A percentile compares a stretch with the other conserved stretches of the same genome.
Evolutionary conservation across 2,329 filamentous ascomycete genomes (phyloP).

Genomic region (Beauveria varroae): DNA sequence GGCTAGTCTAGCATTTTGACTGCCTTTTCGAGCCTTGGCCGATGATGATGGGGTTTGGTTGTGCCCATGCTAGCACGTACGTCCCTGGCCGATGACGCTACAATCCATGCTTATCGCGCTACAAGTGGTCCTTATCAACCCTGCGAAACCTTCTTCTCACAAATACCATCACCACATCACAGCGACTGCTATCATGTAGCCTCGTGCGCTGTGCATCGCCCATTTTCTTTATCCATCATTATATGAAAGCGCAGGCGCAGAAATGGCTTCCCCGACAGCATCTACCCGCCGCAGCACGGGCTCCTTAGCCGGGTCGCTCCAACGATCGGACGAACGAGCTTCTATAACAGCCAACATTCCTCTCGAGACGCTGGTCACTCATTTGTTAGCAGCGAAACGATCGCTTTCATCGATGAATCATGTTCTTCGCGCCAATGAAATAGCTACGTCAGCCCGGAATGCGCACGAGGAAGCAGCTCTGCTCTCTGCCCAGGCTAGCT

Average conservation of each 20-base stretch:
- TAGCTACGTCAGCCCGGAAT: constrained; percentile 67
- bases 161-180: neutral
- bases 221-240: neutral
- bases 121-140: constrained; percentile 1
- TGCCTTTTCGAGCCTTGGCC: neutral
- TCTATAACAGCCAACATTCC: constrained; percentile 19
- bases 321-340: constrained; percentile 15
- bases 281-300: constrained; percentile 29
- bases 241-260: constrained; percentile 4
- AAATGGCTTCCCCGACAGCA: constrained; percentile 29
- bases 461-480: constrained; percentile 74
- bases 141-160: neutral
- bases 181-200: constrained; percentile 8
- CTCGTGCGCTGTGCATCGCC: neutral
- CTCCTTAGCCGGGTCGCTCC: constrained; percentile 27
- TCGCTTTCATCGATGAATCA: constrained; percentile 77
- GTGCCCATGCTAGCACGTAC: neutral
- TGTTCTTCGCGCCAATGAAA: constrained; percentile 79
- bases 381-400: constrained; percentile 81
- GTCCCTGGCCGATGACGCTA: constrained; percentile 6
- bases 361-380: constrained; percentile 72
- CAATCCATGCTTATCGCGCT: constrained; percentile 7
- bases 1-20: neutral
- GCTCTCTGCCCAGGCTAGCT: constrained; percentile 61
- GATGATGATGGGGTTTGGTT: neutral